phyloP scores from a whole-genome alignment of 2,329 filamentous ascomycete species.

The Myriangium duriaei region DNA sequence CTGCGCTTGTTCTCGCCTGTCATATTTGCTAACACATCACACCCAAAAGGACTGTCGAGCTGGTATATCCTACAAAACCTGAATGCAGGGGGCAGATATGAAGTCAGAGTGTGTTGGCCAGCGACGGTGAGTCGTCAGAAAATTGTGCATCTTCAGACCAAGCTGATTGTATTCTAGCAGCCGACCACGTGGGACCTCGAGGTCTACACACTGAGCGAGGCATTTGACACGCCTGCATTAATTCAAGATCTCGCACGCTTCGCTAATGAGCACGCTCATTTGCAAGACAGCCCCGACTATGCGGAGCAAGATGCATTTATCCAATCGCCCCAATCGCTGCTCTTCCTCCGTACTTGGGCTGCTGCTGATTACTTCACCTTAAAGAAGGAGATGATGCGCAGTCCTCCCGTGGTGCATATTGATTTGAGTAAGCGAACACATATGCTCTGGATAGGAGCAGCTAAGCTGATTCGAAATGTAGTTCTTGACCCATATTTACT shows the following conservation, averaged over 20 bases:
- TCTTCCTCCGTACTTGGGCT: slow-evolving; percentile 63
- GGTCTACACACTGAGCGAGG: slow-evolving; percentile 4
- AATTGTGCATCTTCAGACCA: background rate
- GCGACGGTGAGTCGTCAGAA: slow-evolving; percentile 56
- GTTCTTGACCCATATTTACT: slow-evolving; percentile 77
- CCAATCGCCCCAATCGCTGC: slow-evolving; percentile 14
- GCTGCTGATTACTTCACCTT: slow-evolving; percentile 77
- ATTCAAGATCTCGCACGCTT: slow-evolving; percentile 5
- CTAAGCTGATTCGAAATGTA: slow-evolving; percentile 24
- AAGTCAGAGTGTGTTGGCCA: slow-evolving; percentile 85
- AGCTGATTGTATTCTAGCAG: background rate
- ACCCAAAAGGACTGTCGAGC: slow-evolving; percentile 47
- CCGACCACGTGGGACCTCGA: slow-evolving; percentile 2
- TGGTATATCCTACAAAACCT: slow-evolving; percentile 72
- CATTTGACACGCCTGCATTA: slow-evolving; percentile 5
- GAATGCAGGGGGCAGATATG: slow-evolving; percentile 64
- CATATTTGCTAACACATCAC: slow-evolving; percentile 48
- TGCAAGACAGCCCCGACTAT: background rate
- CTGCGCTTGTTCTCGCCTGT: slow-evolving; percentile 54
- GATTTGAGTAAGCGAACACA: slow-evolving; percentile 45
- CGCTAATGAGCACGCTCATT: background rate
- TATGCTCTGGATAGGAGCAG: background rate
- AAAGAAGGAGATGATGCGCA: slow-evolving; percentile 60
- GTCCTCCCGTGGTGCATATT: slow-evolving; percentile 59
- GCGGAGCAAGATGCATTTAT: background rate